Evolutionary conservation across 768 basidiomycete species (phyloP).

Genomic region (Lyophyllum decastes): DNA sequence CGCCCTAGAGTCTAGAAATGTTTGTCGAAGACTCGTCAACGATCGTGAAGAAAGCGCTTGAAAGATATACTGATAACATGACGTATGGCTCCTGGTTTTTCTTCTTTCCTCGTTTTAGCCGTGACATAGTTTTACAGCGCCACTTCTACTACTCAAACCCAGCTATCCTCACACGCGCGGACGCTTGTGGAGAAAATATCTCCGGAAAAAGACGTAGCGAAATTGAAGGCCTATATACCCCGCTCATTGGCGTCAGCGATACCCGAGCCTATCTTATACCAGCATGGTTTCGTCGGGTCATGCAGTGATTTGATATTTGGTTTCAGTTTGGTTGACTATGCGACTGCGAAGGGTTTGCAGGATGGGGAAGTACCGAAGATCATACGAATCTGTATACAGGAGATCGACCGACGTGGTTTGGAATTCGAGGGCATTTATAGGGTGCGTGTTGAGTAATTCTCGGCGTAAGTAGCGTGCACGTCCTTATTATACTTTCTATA

Average conservation of each 20-base stretch:
- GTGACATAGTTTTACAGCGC: constrained; percentile 48
- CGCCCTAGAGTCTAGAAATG: constrained; percentile 69
- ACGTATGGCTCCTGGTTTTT: constrained; percentile 43
- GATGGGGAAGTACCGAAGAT: constrained; percentile 83
- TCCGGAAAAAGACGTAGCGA: constrained; percentile 67
- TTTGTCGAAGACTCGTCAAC: constrained; percentile 75
- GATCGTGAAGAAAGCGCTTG: constrained; percentile 62
- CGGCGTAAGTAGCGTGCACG: background rate
- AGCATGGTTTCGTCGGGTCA: constrained; percentile 78
- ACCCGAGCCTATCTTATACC: constrained; percentile 74
- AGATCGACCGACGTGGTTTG: constrained; percentile 79
- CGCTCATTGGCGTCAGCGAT: constrained; percentile 64
- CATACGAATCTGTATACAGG: constrained; percentile 75
- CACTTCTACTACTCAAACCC: constrained; percentile 73
- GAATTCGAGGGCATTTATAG: constrained; percentile 82
- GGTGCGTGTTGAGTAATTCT: constrained; percentile 37
- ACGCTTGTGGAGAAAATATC: constrained; percentile 65
- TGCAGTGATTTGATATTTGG: constrained; percentile 91
- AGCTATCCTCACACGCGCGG: constrained; percentile 68
- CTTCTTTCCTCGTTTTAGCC: background rate
- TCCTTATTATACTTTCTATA: constrained; percentile 2
- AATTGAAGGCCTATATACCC: constrained; percentile 55
- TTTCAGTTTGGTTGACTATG: constrained; percentile 85
- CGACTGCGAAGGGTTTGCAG: constrained; percentile 70
- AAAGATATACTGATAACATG: constrained; percentile 80